Conservation (phyloP, 1,284 basidiomycete species). For the Moesziomyces sp. region DNA sequence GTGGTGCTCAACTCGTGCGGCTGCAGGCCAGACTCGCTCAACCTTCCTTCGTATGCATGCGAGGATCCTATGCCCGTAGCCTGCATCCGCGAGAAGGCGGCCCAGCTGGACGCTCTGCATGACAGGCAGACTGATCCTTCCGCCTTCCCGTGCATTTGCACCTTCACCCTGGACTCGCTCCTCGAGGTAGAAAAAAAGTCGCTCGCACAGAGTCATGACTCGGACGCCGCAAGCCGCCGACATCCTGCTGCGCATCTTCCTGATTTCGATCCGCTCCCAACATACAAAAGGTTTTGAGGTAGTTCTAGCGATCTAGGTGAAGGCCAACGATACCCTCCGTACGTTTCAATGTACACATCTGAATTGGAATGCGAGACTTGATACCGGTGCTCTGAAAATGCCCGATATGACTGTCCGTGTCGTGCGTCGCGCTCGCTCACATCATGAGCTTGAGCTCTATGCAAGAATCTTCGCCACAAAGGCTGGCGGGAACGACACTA, state of each 20-base stretch:
- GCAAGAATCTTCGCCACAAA: neutral
- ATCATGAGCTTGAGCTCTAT: too few relatives aligned
- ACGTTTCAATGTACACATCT: too few relatives aligned
- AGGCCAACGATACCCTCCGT: neutral
- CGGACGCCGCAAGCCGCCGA: too few relatives aligned
- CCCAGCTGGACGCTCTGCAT: slow-evolving; percentile 4
- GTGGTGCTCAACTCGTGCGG: slow-evolving; percentile 28
- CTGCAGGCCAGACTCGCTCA: slow-evolving; percentile 31
- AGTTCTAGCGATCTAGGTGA: neutral
- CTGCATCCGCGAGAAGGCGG: slow-evolving; percentile 9
- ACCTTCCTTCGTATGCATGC: slow-evolving; percentile 31
- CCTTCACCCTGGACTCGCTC: slow-evolving; percentile 19
- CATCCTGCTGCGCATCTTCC: neutral
- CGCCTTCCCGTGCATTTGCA: slow-evolving; percentile 37
- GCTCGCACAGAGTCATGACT: neutral
- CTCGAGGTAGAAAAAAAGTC: slow-evolving; percentile 30
- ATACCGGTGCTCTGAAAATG: too few relatives aligned
- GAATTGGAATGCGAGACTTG: too few relatives aligned
- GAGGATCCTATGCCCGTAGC: slow-evolving; percentile 24
- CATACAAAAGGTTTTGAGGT: neutral
- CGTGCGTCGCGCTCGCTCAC: too few relatives aligned
- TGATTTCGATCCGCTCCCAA: slow-evolving; percentile 5
- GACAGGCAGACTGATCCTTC: slow-evolving; percentile 22
- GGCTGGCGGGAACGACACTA: too few relatives aligned
- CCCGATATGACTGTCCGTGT: too few relatives aligned